Percentiles rank a stretch among this genome's conserved stretches.
Evolutionary conservation across 2,329 filamentous ascomycete genomes (phyloP).

Genomic region (Dryadomyces quercus-mongolicae): DNA sequence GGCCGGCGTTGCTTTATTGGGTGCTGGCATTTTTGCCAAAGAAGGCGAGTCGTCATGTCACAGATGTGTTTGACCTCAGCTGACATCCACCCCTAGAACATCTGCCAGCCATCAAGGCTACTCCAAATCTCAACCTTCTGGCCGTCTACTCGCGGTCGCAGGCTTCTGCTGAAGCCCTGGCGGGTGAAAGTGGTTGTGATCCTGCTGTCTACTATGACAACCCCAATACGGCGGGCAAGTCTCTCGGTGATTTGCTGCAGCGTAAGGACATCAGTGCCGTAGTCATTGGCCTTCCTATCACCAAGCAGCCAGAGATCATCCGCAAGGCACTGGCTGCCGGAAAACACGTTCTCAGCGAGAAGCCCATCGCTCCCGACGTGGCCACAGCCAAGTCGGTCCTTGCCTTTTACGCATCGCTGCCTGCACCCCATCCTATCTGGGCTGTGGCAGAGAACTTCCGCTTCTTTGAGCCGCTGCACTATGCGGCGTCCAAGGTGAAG

Average conservation of each 20-base stretch:
- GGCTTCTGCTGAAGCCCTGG: slow-evolving; percentile 29
- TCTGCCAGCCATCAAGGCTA: slow-evolving; percentile 37
- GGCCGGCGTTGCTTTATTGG: slow-evolving; percentile 18
- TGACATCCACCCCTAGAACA: slow-evolving; percentile 4
- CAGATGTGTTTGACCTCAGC: not conserved
- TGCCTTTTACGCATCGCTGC: slow-evolving; percentile 15
- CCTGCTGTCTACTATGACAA: slow-evolving; percentile 46
- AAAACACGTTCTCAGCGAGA: slow-evolving; percentile 59
- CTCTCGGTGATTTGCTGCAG: slow-evolving; percentile 34
- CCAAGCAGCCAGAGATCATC: slow-evolving; percentile 44
- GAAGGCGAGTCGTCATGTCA: slow-evolving; percentile 7
- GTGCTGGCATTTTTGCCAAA: slow-evolving; percentile 19
- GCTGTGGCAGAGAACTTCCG: slow-evolving; percentile 63
- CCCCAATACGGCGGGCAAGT: slow-evolving; percentile 15
- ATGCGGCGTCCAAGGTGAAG: slow-evolving; percentile 12
- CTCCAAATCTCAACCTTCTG: slow-evolving; percentile 35
- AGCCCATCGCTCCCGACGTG: slow-evolving; percentile 50
- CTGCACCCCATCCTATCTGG: slow-evolving; percentile 23
- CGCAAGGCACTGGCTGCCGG: slow-evolving; percentile 45
- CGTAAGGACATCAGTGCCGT: slow-evolving; percentile 38
- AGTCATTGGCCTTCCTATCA: slow-evolving; percentile 49
- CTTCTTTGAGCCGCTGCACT: slow-evolving; percentile 19
- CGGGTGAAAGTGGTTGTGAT: not conserved
- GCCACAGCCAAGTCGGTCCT: slow-evolving; percentile 14
- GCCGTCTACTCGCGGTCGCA: slow-evolving; percentile 54